phyloP scores from a whole-genome alignment of 176 grass and related monocot species.

The Oryza meridionalis region DNA sequence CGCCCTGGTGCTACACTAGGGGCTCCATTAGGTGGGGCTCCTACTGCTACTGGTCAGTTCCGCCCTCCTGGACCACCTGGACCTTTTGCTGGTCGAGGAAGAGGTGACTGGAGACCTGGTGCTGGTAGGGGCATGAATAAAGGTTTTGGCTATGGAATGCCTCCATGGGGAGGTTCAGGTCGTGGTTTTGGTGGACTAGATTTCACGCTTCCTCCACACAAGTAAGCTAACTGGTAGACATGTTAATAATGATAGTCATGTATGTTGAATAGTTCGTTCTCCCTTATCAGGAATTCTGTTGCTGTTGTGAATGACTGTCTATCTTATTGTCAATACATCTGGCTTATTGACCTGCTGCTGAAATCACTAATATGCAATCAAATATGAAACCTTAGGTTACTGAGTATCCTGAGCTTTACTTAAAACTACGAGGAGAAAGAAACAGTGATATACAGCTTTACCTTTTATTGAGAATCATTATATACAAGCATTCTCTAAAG shows the following conservation, averaged over 20 bases:
- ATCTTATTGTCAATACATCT: slow-evolving; percentile 9
- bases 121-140: slow-evolving; percentile 74
- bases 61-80: slow-evolving; percentile 68
- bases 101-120: slow-evolving; percentile 91
- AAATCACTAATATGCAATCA: slow-evolving; percentile 22
- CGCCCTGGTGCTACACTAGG: slow-evolving; percentile 73
- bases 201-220: slow-evolving; percentile 93
- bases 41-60: slow-evolving; percentile 58
- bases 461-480: neutral
- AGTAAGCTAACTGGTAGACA: slow-evolving; percentile 64
- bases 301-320: neutral
- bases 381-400: neutral
- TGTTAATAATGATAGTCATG: slow-evolving; percentile 13
- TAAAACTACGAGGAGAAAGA: slow-evolving; percentile 10
- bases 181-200: slow-evolving; percentile 82
- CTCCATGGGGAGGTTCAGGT: slow-evolving; percentile 77
- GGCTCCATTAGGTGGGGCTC: slow-evolving; percentile 51
- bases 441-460: neutral
- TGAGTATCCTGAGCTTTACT: neutral
- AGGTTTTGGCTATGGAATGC: slow-evolving; percentile 60
- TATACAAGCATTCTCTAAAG: neutral
- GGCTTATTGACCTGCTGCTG: neutral
- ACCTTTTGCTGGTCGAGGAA: slow-evolving; percentile 71
- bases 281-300: slow-evolving; percentile 17
- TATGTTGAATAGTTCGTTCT: slow-evolving; percentile 5